phyloP scores from a whole-genome alignment of 2,329 filamentous ascomycete species.

The Allantophomopsis cytisporea region DNA sequence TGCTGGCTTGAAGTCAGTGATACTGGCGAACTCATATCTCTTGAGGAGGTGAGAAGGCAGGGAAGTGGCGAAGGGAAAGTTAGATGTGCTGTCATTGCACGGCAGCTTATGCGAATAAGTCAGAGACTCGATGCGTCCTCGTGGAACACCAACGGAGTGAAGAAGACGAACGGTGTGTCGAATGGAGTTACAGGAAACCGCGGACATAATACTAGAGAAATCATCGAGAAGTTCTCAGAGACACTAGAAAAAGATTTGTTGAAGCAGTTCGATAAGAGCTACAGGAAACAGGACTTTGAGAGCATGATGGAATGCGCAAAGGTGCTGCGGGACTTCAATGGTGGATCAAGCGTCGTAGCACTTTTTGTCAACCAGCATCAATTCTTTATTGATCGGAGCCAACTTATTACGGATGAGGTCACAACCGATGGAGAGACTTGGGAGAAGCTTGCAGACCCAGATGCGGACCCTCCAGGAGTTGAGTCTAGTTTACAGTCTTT shows the following conservation, averaged over 20 bases:
- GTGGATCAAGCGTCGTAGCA: constrained; percentile 87
- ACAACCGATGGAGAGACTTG: constrained; percentile 48
- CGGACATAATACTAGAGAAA: constrained; percentile 59
- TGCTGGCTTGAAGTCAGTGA: constrained; percentile 96
- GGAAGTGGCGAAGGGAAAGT: constrained; percentile 87
- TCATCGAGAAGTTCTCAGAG: constrained; percentile 94
- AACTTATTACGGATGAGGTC: constrained; percentile 65
- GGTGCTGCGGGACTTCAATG: constrained; percentile 90
- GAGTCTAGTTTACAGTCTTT: constrained; percentile 87
- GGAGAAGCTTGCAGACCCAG: constrained; percentile 89
- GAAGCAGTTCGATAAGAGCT: constrained; percentile 95
- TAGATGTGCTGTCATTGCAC: constrained; percentile 82
- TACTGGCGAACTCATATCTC: constrained; percentile 68
- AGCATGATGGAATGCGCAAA: constrained; percentile 97
- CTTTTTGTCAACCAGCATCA: constrained; percentile 98
- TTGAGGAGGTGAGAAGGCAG: constrained; percentile 78
- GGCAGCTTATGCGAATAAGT: constrained; percentile 88
- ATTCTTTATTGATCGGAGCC: constrained; percentile 95
- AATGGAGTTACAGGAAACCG: constrained; percentile 27
- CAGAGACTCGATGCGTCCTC: constrained; percentile 72
- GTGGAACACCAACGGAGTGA: constrained; percentile 48
- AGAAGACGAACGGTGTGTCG: constrained; percentile 34
- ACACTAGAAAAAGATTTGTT: constrained; percentile 89
- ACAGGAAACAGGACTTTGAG: constrained; percentile 87
- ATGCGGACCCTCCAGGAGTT: constrained; percentile 80